Conservation (phyloP, 1,284 basidiomycete genomes). For the Apiotrichum laibachii region DNA sequence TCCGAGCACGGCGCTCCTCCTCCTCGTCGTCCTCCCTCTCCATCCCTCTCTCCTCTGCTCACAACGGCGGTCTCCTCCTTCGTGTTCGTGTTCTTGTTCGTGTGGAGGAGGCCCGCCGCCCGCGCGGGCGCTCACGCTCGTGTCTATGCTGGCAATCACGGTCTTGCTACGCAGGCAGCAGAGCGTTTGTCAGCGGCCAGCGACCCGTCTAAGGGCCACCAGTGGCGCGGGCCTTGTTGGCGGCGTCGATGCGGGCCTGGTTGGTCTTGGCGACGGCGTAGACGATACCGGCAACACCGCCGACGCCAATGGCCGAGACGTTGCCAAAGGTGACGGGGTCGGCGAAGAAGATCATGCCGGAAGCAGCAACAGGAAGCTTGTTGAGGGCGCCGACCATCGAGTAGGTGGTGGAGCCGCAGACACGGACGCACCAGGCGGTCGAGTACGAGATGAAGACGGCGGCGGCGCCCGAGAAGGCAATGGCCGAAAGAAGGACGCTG, state of each 20-base stretch:
- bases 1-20: too few species aligned
- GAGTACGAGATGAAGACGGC: constrained; percentile 98
- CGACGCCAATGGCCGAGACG: constrained; percentile 79
- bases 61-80: too few species aligned
- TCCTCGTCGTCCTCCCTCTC: too few species aligned
- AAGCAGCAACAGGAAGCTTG: constrained; percentile 95
- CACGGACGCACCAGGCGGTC: constrained; percentile 97
- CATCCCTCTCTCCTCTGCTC: too few species aligned
- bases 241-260: constrained; percentile 45
- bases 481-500: constrained; percentile 75
- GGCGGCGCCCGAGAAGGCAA: constrained; percentile 91
- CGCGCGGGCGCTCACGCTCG: too few species aligned
- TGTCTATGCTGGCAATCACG: too few species aligned
- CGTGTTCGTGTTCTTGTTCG: too few species aligned
- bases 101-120: too few species aligned
- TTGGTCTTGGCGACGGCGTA: constrained; percentile 78
- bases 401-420: constrained; percentile 96
- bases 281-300: constrained; percentile 86
- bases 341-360: constrained; percentile 93
- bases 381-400: constrained; percentile 99
- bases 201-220: constrained; percentile 24
- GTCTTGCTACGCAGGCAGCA: too few species aligned
- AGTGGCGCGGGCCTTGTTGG: constrained; percentile 32
- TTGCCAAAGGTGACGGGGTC: constrained; percentile 83
- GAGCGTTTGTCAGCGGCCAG: too few species aligned